Base-by-base conservation (phyloP, 192 early-diverging fungal species). In the Globomyces pollinis-pini region DNA sequence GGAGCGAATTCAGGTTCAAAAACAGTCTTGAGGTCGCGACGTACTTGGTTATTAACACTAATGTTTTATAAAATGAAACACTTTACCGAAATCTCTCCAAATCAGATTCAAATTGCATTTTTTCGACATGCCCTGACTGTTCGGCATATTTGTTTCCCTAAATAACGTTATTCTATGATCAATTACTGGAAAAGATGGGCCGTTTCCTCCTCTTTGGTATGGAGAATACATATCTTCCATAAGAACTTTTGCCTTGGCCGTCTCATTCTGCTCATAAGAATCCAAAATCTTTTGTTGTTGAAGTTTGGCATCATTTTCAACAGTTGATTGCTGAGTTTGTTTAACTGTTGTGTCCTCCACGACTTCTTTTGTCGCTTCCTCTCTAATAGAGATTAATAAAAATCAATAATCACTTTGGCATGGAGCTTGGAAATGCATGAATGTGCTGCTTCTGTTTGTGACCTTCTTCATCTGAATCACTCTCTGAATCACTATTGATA, bases 201-300 rank as follows among this genome's bases (percentile, higher is more conserved):
- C 33, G 18, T 32, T 18, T 21, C 52, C 52, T 12, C 29, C 24
- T 24, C 33, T 24, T 23, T 26, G 52, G 31, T 26, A 55, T 55
- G 29, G 52, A 3, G 52, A 26, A 31, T 55, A 55, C 35, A 55
- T 55, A 6, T 55, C 52, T 36, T 55, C 52, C 4, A 55, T 31
- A 23, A 23, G 21, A 24, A 21, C 38, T 55, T 55, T 55, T n/a
- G 35, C 29, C n/a, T 36, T 18, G 15, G 52, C 34, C 23, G 52
- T 24, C 38, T 55, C 52, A 32, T 18, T 36, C 20, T 55, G 29
- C 33, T 55, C 52, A 24, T 55, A 55, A 5, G 52, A 55, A 24
- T 55, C 52, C 5, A 55, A n/a, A 15, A 55, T 55, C 0, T 32
- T 55, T 39, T 55, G 52, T 16, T 55, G 52, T 31, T 55, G 52